phyloP scores from a whole-genome alignment of 1,284 basidiomycete species.

The Ustilago loliicola region DNA sequence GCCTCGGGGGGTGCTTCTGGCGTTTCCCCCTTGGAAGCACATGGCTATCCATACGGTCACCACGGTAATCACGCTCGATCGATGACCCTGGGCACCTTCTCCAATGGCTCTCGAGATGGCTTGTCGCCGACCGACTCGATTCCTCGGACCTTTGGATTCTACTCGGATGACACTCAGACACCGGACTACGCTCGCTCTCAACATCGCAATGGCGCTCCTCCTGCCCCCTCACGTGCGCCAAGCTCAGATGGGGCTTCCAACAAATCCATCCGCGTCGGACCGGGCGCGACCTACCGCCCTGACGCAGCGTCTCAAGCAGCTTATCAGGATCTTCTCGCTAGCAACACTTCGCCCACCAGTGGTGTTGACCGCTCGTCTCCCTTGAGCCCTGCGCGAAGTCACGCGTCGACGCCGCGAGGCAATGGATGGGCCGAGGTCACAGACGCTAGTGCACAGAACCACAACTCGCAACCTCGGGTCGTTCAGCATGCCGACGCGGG shows the following conservation, averaged over 20 bases:
- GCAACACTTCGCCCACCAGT: constrained; percentile 24
- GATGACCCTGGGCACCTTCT: constrained; percentile 7
- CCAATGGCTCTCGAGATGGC: constrained; percentile 23
- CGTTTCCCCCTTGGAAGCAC: constrained; percentile 7
- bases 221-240: constrained; percentile 10
- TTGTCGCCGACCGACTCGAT: constrained; percentile 37
- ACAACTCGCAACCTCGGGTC: constrained; percentile 22
- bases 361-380: constrained; percentile 23
- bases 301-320: constrained; percentile 47
- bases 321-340: constrained; percentile 47
- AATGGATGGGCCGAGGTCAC: constrained; percentile 31
- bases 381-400: constrained; percentile 14
- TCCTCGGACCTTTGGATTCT: constrained; percentile 30
- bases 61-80: constrained; percentile 5
- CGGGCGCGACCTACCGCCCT: constrained; percentile 42
- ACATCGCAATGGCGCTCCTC: constrained; percentile 15
- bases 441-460: not conserved
- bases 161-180: constrained; percentile 29
- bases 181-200: constrained; percentile 15
- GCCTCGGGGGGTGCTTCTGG: not conserved
- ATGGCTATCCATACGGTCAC: not conserved
- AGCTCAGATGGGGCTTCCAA: constrained; percentile 33
- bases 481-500: constrained; percentile 60
- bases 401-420: not conserved
- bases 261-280: constrained; percentile 41